Evolutionary conservation across 73 alveolate genomes (phyloP).

Genomic region (Paramecium tetraurelia): DNA sequence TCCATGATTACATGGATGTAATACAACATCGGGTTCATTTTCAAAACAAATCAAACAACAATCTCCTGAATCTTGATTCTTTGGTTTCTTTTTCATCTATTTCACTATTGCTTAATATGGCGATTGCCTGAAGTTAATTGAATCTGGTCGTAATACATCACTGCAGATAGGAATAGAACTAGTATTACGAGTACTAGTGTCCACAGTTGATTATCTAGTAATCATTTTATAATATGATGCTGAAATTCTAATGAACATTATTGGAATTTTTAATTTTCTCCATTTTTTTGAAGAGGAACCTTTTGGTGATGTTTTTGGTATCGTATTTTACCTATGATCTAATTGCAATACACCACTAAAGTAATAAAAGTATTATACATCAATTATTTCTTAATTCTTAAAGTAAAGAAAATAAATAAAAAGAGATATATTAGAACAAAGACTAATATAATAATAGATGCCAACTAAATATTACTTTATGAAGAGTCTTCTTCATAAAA

Average conservation of each 20-base stretch:
- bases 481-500: not conserved
- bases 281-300: not conserved
- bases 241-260: not conserved
- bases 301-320: not conserved
- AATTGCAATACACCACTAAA: not conserved
- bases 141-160: constrained; percentile 13
- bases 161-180: not conserved
- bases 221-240: not conserved
- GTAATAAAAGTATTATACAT: not conserved
- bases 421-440: not conserved
- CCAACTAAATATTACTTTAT: not conserved
- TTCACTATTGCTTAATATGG: not conserved
- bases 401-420: not conserved
- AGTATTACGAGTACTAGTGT: not conserved
- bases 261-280: constrained; percentile 12
- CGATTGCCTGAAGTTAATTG: not conserved
- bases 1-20: constrained; percentile 32
- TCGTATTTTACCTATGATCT: not conserved
- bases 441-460: not conserved
- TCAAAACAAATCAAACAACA: constrained; percentile 31
- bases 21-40: constrained; percentile 19
- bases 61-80: constrained; percentile 1
- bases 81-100: not conserved
- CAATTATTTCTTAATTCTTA: not conserved
- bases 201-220: not conserved